Conservation (phyloP, 371 early-diverging fungal genomes). For the Mortierella sp. region DNA sequence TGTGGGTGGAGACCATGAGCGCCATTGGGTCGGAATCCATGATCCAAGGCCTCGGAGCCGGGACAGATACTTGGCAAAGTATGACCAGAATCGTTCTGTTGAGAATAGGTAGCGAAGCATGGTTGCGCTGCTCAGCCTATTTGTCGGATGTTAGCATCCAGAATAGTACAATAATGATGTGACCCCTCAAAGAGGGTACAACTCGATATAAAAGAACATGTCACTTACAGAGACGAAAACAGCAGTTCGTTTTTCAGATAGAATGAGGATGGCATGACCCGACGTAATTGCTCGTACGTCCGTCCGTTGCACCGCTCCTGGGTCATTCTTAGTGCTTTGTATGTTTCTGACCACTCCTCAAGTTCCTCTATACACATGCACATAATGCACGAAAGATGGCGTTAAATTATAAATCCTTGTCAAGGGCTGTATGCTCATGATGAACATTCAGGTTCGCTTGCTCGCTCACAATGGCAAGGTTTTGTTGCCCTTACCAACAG, state of each 20-base stretch:
- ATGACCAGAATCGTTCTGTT: background rate
- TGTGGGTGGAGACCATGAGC: slow-evolving; percentile 1
- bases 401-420: too few species aligned
- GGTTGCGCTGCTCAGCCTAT: slow-evolving; percentile 13
- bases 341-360: slow-evolving; percentile 10
- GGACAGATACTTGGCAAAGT: slow-evolving; percentile 1
- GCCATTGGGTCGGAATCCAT: slow-evolving; percentile 8
- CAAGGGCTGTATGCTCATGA: too few species aligned
- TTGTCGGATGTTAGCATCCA: background rate
- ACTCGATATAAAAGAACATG: background rate
- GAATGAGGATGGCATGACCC: slow-evolving; percentile 1
- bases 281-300: background rate
- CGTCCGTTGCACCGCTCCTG: slow-evolving; percentile 7
- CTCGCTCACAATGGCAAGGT: too few species aligned
- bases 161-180: too few species aligned
- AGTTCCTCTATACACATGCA: slow-evolving; percentile 4
- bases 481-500: slow-evolving; percentile 4
- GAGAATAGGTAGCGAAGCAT: slow-evolving; percentile 13
- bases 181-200: too few species aligned
- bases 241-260: slow-evolving; percentile 6
- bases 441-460: too few species aligned
- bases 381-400: background rate
- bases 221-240: slow-evolving; percentile 22
- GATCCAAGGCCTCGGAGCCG: slow-evolving; percentile 7
- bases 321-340: slow-evolving; percentile 5